Conservation (phyloP, 1,284 basidiomycete species). For the Tetrapyrgos nigripes region DNA sequence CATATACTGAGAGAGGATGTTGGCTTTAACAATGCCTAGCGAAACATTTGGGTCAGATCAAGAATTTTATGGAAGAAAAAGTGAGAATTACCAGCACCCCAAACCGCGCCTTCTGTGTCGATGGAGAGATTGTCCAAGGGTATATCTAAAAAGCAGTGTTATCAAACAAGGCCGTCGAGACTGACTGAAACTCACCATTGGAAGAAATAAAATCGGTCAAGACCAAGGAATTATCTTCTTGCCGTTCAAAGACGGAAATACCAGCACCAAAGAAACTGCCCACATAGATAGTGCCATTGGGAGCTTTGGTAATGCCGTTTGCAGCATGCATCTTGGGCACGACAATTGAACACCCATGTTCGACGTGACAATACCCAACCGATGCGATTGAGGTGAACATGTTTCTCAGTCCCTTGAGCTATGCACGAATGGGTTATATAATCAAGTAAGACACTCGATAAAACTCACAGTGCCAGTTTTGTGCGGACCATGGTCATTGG, state of each 20-base stretch:
- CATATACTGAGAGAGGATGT: too few species aligned
- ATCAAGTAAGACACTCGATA: too few species aligned
- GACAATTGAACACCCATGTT: constrained; percentile 64
- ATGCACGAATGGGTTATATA: neutral
- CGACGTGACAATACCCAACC: constrained; percentile 64
- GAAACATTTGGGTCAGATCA: constrained; percentile 40
- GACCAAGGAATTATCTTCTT: constrained; percentile 60
- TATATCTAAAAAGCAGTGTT: neutral
- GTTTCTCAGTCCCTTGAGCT: too few species aligned
- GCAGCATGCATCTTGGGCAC: constrained; percentile 47
- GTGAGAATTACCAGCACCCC: constrained; percentile 55
- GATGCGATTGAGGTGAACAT: constrained; percentile 38
- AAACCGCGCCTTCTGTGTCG: constrained; percentile 61
- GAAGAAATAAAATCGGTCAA: constrained; percentile 50
- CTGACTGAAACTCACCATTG: constrained; percentile 37
- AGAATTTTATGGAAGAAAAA: constrained; percentile 1
- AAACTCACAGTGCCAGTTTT: constrained; percentile 59
- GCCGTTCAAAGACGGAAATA: constrained; percentile 58
- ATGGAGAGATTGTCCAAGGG: constrained; percentile 61
- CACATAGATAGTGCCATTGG: constrained; percentile 66
- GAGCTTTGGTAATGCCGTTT: constrained; percentile 63
- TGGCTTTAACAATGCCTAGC: constrained; percentile 36
- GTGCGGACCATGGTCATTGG: constrained; percentile 63
- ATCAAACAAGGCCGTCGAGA: neutral
- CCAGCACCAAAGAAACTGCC: constrained; percentile 45